Evolutionary conservation across 371 early-diverging fungal species (phyloP).

Genomic region (Apophysomyces elegans): DNA sequence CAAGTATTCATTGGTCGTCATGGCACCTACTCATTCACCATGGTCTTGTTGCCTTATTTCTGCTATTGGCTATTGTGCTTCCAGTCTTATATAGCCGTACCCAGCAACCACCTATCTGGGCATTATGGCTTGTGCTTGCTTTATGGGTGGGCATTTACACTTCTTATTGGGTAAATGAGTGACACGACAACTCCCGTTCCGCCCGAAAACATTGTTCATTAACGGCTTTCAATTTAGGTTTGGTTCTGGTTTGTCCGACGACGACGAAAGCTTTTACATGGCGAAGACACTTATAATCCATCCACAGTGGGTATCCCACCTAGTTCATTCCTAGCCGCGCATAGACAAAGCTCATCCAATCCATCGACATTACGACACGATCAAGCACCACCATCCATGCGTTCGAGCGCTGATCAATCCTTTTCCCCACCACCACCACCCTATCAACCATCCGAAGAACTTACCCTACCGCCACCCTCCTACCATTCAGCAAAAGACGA

Average conservation of each 20-base stretch:
- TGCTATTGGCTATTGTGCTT: slow-evolving; percentile 20
- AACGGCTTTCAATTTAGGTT: slow-evolving; percentile 6
- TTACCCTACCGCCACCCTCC: slow-evolving; percentile 20
- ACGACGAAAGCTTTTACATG: neutral
- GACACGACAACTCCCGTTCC: neutral
- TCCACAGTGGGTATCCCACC: slow-evolving; percentile 27
- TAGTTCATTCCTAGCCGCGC: slow-evolving; percentile 11
- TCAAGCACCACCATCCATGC: slow-evolving; percentile 5
- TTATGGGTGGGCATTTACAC: slow-evolving; percentile 17
- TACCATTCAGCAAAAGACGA: slow-evolving; percentile 26
- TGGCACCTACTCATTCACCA: slow-evolving; percentile 25
- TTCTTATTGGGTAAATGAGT: slow-evolving; percentile 20
- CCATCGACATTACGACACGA: slow-evolving; percentile 7
- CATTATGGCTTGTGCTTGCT: slow-evolving; percentile 14
- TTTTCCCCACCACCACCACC: slow-evolving; percentile 17
- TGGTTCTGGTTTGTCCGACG: slow-evolving; percentile 12
- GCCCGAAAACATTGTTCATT: slow-evolving; percentile 1
- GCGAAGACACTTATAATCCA: slow-evolving; percentile 13
- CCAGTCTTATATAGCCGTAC: slow-evolving; percentile 21
- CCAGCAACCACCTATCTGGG: slow-evolving; percentile 24
- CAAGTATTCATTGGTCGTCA: slow-evolving; percentile 6
- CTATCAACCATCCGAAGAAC: slow-evolving; percentile 19
- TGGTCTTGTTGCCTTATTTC: slow-evolving; percentile 20
- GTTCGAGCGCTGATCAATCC: slow-evolving; percentile 10
- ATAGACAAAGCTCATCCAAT: slow-evolving; percentile 7